A percentile compares a stretch with the other conserved stretches of the same genome.
Evolutionary conservation across 306 rosid genomes (phyloP).

Genomic region (Canavalia ensiformis): DNA sequence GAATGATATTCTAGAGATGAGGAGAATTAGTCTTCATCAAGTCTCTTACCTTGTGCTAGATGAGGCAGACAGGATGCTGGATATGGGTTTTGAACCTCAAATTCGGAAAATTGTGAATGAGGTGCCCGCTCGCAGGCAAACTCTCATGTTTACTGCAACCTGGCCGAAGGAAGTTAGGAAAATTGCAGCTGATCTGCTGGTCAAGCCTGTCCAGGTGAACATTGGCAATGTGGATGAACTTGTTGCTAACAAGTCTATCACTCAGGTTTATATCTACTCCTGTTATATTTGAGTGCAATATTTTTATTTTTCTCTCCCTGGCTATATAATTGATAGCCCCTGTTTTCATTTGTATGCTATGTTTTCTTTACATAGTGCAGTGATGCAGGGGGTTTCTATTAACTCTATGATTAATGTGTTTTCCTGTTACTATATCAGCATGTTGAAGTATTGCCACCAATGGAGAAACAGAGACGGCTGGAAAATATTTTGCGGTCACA

Average conservation of each 20-base stretch:
- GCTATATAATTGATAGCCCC: neutral
- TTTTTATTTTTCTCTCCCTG: neutral
- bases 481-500: constrained; percentile 91
- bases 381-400: neutral
- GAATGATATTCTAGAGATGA: constrained; percentile 99
- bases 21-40: constrained; percentile 89
- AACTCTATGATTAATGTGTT: constrained; percentile 33
- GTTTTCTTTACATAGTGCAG: constrained; percentile 17
- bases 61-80: constrained; percentile 99
- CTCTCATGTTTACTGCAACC: constrained; percentile 99
- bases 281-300: constrained; percentile 27
- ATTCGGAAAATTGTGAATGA: constrained; percentile 95
- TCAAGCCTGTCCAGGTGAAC: constrained; percentile 94
- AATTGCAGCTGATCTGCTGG: constrained; percentile 95
- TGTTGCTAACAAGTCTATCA: constrained; percentile 95
- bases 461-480: constrained; percentile 88
- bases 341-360: neutral
- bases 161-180: constrained; percentile 99
- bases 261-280: constrained; percentile 70
- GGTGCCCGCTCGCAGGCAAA: constrained; percentile 95
- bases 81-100: constrained; percentile 99
- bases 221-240: constrained; percentile 98
- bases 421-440: constrained; percentile 59
- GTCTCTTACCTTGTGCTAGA: constrained; percentile 94
- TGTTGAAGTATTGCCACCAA: constrained; percentile 75